A percentile compares a stretch with the other conserved stretches of the same genome.
Evolutionary conservation across 202 grass and related monocot genomes (phyloP).

Genomic region (Tripidium arundinaceum): DNA sequence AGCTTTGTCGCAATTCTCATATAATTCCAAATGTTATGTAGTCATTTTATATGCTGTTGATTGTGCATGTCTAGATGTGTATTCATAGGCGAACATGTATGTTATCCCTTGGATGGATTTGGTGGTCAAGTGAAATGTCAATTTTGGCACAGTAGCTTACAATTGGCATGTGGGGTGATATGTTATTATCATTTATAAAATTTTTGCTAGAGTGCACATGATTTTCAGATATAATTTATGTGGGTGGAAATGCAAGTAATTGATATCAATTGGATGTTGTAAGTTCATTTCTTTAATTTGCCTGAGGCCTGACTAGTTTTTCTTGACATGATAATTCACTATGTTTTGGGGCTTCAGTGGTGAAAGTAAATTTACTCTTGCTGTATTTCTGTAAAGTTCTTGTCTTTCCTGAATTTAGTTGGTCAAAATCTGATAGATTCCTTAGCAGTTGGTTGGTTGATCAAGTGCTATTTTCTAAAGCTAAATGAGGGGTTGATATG

Average conservation of each 20-base stretch:
- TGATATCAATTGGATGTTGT: neutral
- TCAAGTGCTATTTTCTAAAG: neutral
- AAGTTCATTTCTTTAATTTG: neutral
- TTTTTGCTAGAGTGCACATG: neutral
- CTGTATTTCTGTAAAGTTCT: neutral
- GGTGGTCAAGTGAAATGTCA: neutral
- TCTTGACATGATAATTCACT: neutral
- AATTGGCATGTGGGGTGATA: neutral
- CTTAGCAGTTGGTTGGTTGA: neutral
- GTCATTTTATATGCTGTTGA: neutral
- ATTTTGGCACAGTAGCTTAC: neutral
- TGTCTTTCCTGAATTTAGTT: neutral
- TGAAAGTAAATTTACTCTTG: neutral
- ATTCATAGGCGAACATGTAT: neutral
- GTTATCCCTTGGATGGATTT: neutral
- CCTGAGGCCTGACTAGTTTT: neutral
- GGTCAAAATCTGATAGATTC: neutral
- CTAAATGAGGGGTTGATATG: neutral
- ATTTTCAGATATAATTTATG: neutral
- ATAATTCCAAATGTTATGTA: neutral
- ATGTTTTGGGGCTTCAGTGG: neutral
- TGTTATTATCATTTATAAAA: neutral
- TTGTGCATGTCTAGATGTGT: constrained; percentile 1
- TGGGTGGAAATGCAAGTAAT: neutral
- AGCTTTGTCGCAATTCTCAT: constrained; percentile 8